phyloP scores from a whole-genome alignment of 176 grass and related monocot species.

The Musa troglodytarum region DNA sequence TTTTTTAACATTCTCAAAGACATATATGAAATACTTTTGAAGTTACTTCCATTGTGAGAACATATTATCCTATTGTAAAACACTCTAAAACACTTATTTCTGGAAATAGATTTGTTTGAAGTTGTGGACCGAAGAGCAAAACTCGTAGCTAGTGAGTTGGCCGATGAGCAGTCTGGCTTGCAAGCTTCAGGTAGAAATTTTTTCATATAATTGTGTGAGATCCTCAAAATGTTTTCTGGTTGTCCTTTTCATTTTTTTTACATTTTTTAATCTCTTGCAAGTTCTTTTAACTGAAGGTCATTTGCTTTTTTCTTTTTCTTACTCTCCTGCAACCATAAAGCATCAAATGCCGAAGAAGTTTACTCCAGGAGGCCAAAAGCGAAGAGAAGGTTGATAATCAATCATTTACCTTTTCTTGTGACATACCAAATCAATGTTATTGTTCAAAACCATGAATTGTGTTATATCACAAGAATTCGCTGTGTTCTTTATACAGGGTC shows the following conservation, averaged over 20 bases:
- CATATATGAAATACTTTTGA: too few species aligned
- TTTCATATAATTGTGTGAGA: background rate
- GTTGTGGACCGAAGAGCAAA: constrained; percentile 94
- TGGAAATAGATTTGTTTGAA: constrained; percentile 74
- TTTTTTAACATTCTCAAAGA: background rate
- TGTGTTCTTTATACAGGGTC: constrained; percentile 26
- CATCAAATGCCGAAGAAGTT: constrained; percentile 42
- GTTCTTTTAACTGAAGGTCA: background rate
- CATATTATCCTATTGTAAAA: constrained; percentile 12
- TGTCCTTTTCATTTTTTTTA: constrained; percentile 18
- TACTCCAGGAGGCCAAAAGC: constrained; percentile 55
- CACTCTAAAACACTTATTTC: constrained; percentile 18
- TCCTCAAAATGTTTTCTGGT: constrained; percentile 5
- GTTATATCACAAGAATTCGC: background rate
- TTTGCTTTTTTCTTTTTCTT: constrained; percentile 23
- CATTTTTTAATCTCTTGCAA: constrained; percentile 1
- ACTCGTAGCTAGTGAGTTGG: constrained; percentile 72
- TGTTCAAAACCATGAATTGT: background rate
- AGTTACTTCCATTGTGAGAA: background rate
- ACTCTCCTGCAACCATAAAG: constrained; percentile 12
- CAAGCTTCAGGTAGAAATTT: constrained; percentile 58
- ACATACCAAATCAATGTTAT: background rate
- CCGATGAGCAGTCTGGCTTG: constrained; percentile 56
- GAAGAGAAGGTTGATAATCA: constrained; percentile 52
- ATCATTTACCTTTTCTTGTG: background rate